Evolutionary conservation across 2,329 filamentous ascomycete genomes (phyloP).

Genomic region (Arthrobotrys iridis): DNA sequence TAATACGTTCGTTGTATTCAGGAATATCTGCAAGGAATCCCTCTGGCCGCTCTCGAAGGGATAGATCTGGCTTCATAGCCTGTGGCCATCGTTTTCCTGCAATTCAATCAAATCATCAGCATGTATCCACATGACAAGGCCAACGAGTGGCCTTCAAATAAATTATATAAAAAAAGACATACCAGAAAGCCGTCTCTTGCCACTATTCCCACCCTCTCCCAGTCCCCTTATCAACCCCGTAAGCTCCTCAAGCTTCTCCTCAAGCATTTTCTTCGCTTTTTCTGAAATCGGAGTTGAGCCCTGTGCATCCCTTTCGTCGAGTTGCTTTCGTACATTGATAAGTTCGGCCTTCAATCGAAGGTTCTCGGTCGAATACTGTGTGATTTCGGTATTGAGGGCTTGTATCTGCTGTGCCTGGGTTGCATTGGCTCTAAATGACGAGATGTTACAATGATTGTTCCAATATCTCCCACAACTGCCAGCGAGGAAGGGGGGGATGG

Average conservation of each 20-base stretch:
- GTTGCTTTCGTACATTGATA: conserved; percentile 73
- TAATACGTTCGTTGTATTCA: conserved; percentile 6
- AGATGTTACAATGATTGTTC: background rate
- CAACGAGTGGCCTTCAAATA: no score
- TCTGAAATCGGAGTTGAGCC: conserved; percentile 72
- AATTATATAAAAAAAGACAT: conserved; percentile 63
- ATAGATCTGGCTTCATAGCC: conserved; percentile 15
- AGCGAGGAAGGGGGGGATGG: background rate
- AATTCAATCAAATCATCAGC: conserved; percentile 8
- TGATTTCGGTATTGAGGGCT: conserved; percentile 77
- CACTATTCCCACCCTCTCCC: conserved; percentile 63
- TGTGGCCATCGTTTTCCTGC: conserved; percentile 23
- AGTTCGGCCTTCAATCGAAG: conserved; percentile 76
- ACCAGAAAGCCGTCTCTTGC: conserved; percentile 66
- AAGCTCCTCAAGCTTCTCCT: conserved; percentile 77
- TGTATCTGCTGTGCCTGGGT: conserved; percentile 80
- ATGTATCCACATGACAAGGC: conserved; percentile 52
- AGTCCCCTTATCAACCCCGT: conserved; percentile 73
- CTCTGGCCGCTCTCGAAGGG: conserved; percentile 23
- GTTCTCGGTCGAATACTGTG: conserved; percentile 80
- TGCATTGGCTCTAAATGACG: conserved; percentile 72
- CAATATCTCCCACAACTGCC: no score
- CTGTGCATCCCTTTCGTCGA: conserved; percentile 69
- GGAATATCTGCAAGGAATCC: conserved; percentile 22
- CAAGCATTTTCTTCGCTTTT: conserved; percentile 75